Percentiles rank a stretch among this genome's conserved stretches.
phyloP scores from a whole-genome alignment of 495 filamentous ascomycete genomes.

The Aspergillus panamensis region DNA sequence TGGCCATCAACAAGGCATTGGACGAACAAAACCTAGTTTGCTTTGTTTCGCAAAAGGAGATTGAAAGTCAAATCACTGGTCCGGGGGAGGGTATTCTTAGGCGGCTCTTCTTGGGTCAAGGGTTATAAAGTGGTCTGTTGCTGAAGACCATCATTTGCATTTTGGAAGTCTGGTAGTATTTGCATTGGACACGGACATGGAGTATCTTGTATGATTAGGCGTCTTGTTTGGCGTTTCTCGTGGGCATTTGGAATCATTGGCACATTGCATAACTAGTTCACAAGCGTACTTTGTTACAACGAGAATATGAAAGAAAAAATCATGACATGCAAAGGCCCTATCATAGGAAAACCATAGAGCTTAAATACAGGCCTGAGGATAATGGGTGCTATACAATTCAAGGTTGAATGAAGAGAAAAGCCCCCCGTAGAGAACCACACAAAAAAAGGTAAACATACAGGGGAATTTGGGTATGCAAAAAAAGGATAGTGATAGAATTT shows the following conservation, averaged over 20 bases:
- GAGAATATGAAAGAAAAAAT: neutral
- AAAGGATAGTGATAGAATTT: constrained; percentile 18
- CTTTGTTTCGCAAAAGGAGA: constrained; percentile 73
- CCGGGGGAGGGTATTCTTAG: constrained; percentile 55
- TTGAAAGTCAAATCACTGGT: constrained; percentile 67
- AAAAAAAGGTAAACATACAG: constrained; percentile 23
- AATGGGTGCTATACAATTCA: constrained; percentile 15
- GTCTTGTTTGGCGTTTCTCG: neutral
- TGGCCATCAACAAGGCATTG: constrained; percentile 41
- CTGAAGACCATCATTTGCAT: constrained; percentile 9
- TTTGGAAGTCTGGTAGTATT: constrained; percentile 12
- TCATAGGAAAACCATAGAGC: neutral
- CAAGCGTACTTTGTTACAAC: neutral
- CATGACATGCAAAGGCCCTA: neutral
- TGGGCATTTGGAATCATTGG: neutral
- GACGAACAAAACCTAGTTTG: constrained; percentile 72
- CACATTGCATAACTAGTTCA: neutral
- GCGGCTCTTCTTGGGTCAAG: constrained; percentile 42
- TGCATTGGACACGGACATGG: constrained; percentile 1
- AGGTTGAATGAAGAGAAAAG: constrained; percentile 1
- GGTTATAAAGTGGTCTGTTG: constrained; percentile 24
- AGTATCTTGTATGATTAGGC: neutral
- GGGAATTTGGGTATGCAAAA: constrained; percentile 21
- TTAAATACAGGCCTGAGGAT: constrained; percentile 3
- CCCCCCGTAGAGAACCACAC: constrained; percentile 5